Conservation (phyloP, 208 protist species). For the Zelonia costaricensis region DNA sequence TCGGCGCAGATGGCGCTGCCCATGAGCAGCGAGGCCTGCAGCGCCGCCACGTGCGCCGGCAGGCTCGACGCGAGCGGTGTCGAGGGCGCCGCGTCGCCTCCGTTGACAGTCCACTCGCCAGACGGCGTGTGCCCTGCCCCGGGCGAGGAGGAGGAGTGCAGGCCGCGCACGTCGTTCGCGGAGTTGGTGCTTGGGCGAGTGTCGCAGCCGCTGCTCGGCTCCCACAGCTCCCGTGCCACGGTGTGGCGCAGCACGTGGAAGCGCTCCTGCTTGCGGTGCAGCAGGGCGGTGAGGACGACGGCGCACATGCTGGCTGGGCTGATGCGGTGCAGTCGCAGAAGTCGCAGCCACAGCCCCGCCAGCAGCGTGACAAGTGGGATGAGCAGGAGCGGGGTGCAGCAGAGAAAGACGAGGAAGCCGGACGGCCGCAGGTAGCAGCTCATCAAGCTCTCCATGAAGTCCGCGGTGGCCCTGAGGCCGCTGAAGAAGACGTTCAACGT, state of each 20-base stretch:
- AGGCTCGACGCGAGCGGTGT: not conserved
- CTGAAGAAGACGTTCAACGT: constrained; percentile 16
- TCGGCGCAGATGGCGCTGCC: not conserved
- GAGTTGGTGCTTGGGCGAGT: not conserved
- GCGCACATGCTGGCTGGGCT: constrained; percentile 14
- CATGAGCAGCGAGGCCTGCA: not conserved
- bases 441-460: constrained; percentile 15
- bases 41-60: not conserved
- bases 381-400: constrained; percentile 16
- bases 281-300: constrained; percentile 22
- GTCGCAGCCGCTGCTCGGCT: not conserved
- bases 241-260: constrained; percentile 25
- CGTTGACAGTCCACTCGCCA: not conserved
- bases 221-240: constrained; percentile 10
- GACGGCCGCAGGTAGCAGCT: constrained; percentile 8
- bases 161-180: not conserved
- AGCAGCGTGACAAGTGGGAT: constrained; percentile 18
- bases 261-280: constrained; percentile 28
- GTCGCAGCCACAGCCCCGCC: constrained; percentile 3
- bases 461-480: constrained; percentile 15
- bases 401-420: constrained; percentile 8
- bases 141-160: not conserved
- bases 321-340: constrained; percentile 13
- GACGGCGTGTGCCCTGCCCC: not conserved
- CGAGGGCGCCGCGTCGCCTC: not conserved